These are phyloP conservation scores for Sporothrix curviconia DNA, from an alignment of 2,329 filamentous ascomycete genomes.

Conservation along the genomic window DNA sequence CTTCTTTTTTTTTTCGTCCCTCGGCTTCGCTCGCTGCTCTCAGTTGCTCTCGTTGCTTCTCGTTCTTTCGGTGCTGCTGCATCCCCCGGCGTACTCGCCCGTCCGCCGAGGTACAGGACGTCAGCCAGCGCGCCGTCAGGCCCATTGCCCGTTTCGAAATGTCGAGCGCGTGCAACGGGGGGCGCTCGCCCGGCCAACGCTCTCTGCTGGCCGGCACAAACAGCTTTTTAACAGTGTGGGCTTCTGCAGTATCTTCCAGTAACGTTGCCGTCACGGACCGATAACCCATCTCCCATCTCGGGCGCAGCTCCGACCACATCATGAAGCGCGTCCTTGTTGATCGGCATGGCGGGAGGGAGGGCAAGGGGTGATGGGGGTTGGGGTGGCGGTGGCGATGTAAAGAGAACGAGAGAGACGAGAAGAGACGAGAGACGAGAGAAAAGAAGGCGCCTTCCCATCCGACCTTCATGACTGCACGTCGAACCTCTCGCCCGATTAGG, in stretches of 20 bases:
- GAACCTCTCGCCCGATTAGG: background rate
- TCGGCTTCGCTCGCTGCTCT: background rate
- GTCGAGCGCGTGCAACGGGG: slow-evolving; percentile 37
- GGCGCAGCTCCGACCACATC: slow-evolving; percentile 38
- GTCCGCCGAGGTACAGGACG: slow-evolving; percentile 17
- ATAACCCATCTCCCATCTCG: slow-evolving; percentile 37
- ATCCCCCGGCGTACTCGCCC: too few relatives aligned
- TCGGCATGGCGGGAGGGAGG: background rate
- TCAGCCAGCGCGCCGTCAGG: slow-evolving; percentile 40
- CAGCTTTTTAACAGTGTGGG: slow-evolving; percentile 34
- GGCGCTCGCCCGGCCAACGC: slow-evolving; percentile 17
- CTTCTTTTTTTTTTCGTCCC: too few relatives aligned
- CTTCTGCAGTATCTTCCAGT: slow-evolving; percentile 37
- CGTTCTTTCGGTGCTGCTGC: too few relatives aligned
- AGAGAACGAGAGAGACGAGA: background rate
- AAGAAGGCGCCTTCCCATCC: too few relatives aligned
- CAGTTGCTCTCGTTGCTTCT: background rate
- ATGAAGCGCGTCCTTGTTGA: slow-evolving; percentile 21
- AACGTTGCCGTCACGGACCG: slow-evolving; percentile 37
- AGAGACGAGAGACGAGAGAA: background rate
- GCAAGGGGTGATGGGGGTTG: slow-evolving; percentile 4
- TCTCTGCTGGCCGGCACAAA: slow-evolving; percentile 26
- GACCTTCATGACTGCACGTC: background rate
- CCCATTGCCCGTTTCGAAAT: slow-evolving; percentile 47
- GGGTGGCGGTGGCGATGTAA: background rate